These are phyloP conservation scores for Monilinia fructicola DNA, from an alignment of 2,329 filamentous ascomycete genomes.

Conservation along the genomic window DNA sequence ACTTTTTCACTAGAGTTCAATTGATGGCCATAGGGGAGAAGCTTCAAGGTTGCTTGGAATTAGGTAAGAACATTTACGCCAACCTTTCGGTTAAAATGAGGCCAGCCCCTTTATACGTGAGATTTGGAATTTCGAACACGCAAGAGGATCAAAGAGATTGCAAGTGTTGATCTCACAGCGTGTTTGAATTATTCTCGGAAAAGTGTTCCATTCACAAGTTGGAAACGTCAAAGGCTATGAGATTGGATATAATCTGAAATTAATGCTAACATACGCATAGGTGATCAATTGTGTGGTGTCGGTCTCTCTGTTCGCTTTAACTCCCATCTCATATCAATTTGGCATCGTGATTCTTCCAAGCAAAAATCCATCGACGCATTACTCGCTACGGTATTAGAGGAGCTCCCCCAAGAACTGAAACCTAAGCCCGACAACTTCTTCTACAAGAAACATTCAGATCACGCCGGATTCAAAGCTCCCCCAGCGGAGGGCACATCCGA, in stretches of 20 bases:
- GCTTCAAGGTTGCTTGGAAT: conserved; percentile 70
- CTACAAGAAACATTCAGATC: conserved; percentile 89
- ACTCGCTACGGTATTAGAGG: conserved; percentile 68
- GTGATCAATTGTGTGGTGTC: conserved; percentile 85
- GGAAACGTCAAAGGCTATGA: neutral
- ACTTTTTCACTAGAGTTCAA: conserved; percentile 80
- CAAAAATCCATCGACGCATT: conserved; percentile 75
- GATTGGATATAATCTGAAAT: neutral
- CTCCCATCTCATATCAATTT: conserved; percentile 82
- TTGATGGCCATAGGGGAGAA: conserved; percentile 81
- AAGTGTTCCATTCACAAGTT: neutral
- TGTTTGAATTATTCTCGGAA: neutral
- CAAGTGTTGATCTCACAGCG: neutral
- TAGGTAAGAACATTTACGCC: conserved; percentile 51
- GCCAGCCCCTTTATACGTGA: neutral
- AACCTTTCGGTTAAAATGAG: neutral
- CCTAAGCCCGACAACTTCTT: conserved; percentile 72
- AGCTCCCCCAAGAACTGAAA: conserved; percentile 69
- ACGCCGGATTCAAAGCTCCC: conserved; percentile 73
- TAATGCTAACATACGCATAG: conserved; percentile 45
- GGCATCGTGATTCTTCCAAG: conserved; percentile 87
- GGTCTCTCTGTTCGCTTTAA: conserved; percentile 87
- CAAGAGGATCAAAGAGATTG: neutral
- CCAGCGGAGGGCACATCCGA: conserved; percentile 27
- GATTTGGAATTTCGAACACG: neutral